A percentile compares a stretch with the other conserved stretches of the same genome.
Evolutionary conservation across 768 basidiomycete genomes (phyloP).

Genomic region (Cystofilobasidium capitatum): DNA sequence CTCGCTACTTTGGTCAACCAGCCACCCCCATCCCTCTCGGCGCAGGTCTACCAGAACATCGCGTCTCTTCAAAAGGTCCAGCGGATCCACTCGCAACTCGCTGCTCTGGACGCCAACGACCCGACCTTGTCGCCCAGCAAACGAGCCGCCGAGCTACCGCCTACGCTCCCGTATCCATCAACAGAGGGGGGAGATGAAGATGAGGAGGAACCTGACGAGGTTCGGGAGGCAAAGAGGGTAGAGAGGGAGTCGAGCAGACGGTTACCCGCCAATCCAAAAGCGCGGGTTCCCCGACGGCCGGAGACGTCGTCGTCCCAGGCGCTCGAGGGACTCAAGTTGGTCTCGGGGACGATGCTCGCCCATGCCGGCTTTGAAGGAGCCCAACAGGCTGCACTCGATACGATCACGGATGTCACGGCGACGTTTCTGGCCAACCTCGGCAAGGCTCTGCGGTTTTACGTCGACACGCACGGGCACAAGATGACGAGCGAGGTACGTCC

Average conservation of each 20-base stretch:
- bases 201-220: slow-evolving; percentile 1
- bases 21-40: background rate
- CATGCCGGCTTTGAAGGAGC: slow-evolving; percentile 86
- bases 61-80: slow-evolving; percentile 14
- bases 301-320: slow-evolving; percentile 16
- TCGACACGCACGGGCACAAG: slow-evolving; percentile 65
- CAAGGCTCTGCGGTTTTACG: slow-evolving; percentile 66
- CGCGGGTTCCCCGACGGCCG: background rate
- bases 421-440: slow-evolving; percentile 82
- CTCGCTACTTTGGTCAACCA: background rate
- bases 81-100: slow-evolving; percentile 53
- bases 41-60: slow-evolving; percentile 23
- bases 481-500: slow-evolving; percentile 77
- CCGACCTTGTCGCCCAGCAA: background rate
- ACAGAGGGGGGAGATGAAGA: slow-evolving; percentile 9
- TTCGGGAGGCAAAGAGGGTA: background rate
- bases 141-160: background rate
- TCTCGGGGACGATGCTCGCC: slow-evolving; percentile 50
- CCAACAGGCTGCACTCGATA: slow-evolving; percentile 64
- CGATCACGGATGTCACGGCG: slow-evolving; percentile 62
- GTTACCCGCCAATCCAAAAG: background rate
- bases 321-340: slow-evolving; percentile 29
- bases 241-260: background rate
- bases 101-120: slow-evolving; percentile 46
- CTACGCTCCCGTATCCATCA: background rate